phyloP scores from a whole-genome alignment of 352 stramenopile species.

The Poterioochromonas sp. region DNA sequence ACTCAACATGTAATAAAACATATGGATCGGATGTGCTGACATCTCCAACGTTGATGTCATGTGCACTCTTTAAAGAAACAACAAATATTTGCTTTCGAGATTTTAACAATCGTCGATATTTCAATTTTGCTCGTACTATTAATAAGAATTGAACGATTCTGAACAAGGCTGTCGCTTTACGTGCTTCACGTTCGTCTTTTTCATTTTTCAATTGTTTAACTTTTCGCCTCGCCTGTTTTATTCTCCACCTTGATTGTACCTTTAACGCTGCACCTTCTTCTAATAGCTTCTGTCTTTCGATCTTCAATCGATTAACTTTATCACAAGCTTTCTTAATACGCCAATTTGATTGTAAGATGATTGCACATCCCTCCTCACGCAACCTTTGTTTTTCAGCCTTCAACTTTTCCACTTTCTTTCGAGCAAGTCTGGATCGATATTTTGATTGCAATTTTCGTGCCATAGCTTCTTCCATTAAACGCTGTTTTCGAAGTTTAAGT shows the following conservation, averaged over 20 bases:
- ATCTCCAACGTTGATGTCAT: background rate
- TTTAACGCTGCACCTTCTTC: conserved; percentile 14
- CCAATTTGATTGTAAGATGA: background rate
- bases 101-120: background rate
- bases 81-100: background rate
- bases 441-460: background rate
- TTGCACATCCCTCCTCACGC: background rate
- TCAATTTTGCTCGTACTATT: background rate
- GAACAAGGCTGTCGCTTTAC: background rate
- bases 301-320: background rate
- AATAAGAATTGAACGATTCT: background rate
- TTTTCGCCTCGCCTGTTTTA: background rate
- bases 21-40: background rate
- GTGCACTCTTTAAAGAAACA: background rate
- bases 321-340: background rate
- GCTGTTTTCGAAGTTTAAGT: background rate
- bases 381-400: background rate
- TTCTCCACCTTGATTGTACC: conserved; percentile 3
- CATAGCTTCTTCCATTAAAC: background rate
- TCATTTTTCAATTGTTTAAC: background rate
- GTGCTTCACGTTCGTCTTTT: background rate
- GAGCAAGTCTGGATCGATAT: background rate
- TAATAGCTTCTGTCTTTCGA: background rate
- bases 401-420: background rate
- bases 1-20: background rate